Conservation (phyloP, 179 eudicot species). For the Silene noctiflora region DNA sequence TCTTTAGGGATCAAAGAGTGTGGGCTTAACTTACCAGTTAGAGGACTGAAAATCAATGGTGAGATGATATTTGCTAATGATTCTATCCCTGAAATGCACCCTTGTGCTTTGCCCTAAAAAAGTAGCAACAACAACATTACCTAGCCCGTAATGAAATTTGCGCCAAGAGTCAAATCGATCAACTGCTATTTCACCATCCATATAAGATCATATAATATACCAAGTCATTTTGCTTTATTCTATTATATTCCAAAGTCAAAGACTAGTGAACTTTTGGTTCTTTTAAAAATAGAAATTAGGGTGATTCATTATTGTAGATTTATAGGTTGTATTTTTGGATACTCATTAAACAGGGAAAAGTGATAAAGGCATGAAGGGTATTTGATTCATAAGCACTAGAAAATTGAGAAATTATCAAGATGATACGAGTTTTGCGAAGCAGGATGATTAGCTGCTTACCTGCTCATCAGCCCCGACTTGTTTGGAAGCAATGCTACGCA, state of each 20-base stretch:
- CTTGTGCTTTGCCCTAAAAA: constrained; percentile 72
- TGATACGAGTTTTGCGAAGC: not conserved
- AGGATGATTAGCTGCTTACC: constrained; percentile 28
- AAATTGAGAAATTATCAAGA: not conserved
- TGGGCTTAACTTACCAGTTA: constrained; percentile 52
- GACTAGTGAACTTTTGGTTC: not conserved
- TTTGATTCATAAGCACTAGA: not conserved
- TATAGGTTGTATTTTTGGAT: not conserved
- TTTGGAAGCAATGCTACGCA: constrained; percentile 73
- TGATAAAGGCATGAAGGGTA: not conserved
- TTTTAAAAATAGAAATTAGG: not conserved
- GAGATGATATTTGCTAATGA: constrained; percentile 65
- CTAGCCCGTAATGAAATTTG: not conserved
- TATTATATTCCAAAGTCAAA: not conserved
- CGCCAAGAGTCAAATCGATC: not conserved
- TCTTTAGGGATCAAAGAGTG: not conserved
- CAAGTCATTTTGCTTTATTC: too few relatives aligned
- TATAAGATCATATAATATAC: not conserved
- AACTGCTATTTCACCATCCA: not conserved
- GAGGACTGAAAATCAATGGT: constrained; percentile 72
- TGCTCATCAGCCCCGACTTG: constrained; percentile 65
- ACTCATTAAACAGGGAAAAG: not conserved
- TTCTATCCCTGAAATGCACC: constrained; percentile 70
- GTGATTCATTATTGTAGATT: not conserved
- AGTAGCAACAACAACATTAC: not conserved